phyloP scores from a whole-genome alignment of 371 early-diverging fungal species.

The Mucor piriformis region DNA sequence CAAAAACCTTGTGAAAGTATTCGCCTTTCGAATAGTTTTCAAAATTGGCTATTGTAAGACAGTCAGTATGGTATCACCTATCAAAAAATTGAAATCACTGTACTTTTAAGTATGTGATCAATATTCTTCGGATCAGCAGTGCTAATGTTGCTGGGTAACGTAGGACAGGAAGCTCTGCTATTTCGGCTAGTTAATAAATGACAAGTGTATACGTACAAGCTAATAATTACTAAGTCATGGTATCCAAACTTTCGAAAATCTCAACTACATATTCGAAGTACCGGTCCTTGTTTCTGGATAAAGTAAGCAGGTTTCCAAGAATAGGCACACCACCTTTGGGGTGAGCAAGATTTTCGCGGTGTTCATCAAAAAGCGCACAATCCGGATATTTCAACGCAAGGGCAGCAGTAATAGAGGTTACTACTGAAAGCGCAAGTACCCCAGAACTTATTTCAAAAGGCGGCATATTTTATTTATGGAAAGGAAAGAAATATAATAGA shows the following conservation, averaged over 20 bases:
- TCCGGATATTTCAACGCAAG: conserved; percentile 39
- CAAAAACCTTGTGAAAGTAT: conserved; percentile 26
- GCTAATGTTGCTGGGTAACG: conserved; percentile 18
- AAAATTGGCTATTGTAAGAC: conserved; percentile 35
- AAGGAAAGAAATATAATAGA: too few relatives aligned
- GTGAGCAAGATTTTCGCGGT: conserved; percentile 14
- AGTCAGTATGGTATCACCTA: not conserved
- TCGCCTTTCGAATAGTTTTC: conserved; percentile 48
- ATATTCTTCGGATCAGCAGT: conserved; percentile 40
- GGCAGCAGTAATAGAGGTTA: conserved; percentile 19
- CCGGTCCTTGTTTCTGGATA: conserved; percentile 7
- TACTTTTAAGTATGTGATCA: conserved; percentile 33
- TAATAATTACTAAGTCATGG: conserved; percentile 6
- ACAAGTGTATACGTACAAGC: too few relatives aligned
- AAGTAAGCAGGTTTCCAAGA: conserved; percentile 25
- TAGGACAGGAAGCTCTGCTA: conserved; percentile 15
- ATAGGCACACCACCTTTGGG: conserved; percentile 31
- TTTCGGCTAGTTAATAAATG: not conserved
- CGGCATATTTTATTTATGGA: too few relatives aligned
- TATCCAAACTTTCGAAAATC: conserved; percentile 5
- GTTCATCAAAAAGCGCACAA: conserved; percentile 35
- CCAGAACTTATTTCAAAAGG: too few relatives aligned
- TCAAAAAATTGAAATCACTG: too few relatives aligned
- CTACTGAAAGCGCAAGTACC: conserved; percentile 12
- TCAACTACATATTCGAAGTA: conserved; percentile 24